Percentiles rank a stretch among this genome's conserved stretches.
Evolutionary conservation across 306 rosid species (phyloP).

Genomic region (Trifolium pratense): DNA sequence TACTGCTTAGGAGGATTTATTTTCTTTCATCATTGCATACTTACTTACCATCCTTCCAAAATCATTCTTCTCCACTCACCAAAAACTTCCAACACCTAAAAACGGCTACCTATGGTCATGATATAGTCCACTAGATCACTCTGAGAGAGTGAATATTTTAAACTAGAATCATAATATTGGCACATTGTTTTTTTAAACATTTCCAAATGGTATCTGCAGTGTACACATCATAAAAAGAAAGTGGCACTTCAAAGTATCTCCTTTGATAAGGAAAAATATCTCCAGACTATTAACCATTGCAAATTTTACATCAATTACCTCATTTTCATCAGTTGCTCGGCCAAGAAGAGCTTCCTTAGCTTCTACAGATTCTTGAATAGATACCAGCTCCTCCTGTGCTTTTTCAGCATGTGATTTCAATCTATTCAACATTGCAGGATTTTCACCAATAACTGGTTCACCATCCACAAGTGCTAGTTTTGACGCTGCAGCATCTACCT

Average conservation of each 20-base stretch:
- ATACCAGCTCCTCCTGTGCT: slow-evolving; percentile 73
- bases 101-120: slow-evolving; percentile 6
- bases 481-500: slow-evolving; percentile 78
- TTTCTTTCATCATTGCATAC: neutral
- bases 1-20: neutral
- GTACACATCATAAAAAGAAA: neutral
- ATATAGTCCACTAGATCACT: neutral
- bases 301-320: slow-evolving; percentile 58
- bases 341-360: slow-evolving; percentile 97
- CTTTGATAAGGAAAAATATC: slow-evolving; percentile 21
- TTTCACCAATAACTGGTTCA: slow-evolving; percentile 96
- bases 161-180: neutral
- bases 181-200: slow-evolving; percentile 15
- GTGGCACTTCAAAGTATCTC: slow-evolving; percentile 29
- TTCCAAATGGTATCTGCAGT: neutral
- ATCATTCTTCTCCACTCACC: slow-evolving; percentile 28
- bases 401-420: slow-evolving; percentile 79
- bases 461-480: slow-evolving; percentile 88
- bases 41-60: neutral
- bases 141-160: slow-evolving; percentile 2
- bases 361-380: slow-evolving; percentile 76
- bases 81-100: neutral
- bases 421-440: slow-evolving; percentile 77
- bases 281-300: slow-evolving; percentile 1
- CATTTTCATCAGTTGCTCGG: slow-evolving; percentile 87